Percentiles rank a stretch among this genome's conserved stretches.
phyloP scores from a whole-genome alignment of 2,329 filamentous ascomycete species.

The Thermochaetoides dissita region DNA sequence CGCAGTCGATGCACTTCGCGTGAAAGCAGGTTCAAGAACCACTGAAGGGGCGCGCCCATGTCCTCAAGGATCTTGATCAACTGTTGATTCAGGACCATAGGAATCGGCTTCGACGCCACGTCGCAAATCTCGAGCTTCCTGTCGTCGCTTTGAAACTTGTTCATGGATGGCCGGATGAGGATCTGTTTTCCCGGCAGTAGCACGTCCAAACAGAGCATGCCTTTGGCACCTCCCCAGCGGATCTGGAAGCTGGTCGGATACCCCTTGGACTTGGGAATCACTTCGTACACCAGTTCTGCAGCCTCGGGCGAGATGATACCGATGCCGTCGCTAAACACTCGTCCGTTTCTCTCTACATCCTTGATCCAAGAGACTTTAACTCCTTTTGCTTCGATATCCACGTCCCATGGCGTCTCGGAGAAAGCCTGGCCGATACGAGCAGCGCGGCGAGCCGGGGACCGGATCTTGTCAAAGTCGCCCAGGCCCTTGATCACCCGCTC shows the following conservation, averaged over 20 bases:
- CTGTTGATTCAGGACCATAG: conserved; percentile 61
- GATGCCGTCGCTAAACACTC: conserved; percentile 66
- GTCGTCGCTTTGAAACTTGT: conserved; percentile 53
- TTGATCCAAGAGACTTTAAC: conserved; percentile 25
- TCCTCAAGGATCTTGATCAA: conserved; percentile 81
- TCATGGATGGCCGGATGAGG: conserved; percentile 59
- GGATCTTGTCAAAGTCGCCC: conserved; percentile 37
- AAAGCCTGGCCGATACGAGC: conserved; percentile 55
- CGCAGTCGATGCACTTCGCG: conserved; percentile 47
- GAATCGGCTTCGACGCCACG: conserved; percentile 50
- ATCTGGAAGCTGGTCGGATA: conserved; percentile 60
- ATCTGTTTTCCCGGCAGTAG: conserved; percentile 44
- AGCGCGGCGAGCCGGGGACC: conserved; percentile 40
- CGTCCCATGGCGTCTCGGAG: conserved; percentile 55
- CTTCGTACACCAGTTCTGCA: conserved; percentile 43
- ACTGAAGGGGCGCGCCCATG: conserved; percentile 41
- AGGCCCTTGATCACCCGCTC: conserved; percentile 31
- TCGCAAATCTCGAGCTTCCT: conserved; percentile 58
- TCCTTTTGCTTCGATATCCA: conserved; percentile 30
- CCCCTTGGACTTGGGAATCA: conserved; percentile 31
- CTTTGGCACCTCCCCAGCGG: conserved; percentile 60
- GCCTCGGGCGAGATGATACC: conserved; percentile 55
- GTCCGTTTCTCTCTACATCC: conserved; percentile 38
- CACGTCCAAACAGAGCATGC: conserved; percentile 60
- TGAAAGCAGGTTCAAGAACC: conserved; percentile 52